Evolutionary conservation across 108 stramenopile species (phyloP), one percentile per base, ranked within the genome.

Genomic region (Nitzschia sp.): DNA sequence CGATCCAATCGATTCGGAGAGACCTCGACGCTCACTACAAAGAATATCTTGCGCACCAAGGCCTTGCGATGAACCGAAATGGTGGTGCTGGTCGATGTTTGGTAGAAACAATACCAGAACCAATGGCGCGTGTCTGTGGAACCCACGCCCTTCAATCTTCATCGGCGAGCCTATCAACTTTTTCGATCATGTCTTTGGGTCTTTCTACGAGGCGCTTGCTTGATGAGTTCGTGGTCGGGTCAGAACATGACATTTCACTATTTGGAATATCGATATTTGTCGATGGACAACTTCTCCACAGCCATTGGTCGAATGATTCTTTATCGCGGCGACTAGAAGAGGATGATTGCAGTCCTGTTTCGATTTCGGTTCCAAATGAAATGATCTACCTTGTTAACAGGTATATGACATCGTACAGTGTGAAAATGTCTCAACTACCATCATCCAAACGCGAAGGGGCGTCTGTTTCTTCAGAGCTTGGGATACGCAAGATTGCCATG

Each of bases 1-100:
- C 90, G 2, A 85, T 88, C 16, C 60, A 76, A 29, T 63, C 73
- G 0, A 76, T 92, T 41, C 76, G 86, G 48, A 46, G 62, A 23
- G 85, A 87, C 71, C 52, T 92, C 35, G 34, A 57, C 26, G 17
- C 46, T 11, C 85, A 83, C 47, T 92, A 85, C 52, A 84, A 88
- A 61, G 74, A 79, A 33, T 80, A 75, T 54, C 34, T 89, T 17
- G 56, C 27, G 11, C 44, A 75, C 8, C 68, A 75, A 45, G 65
- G 78, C 25, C 63, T 67, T 9, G 65, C 78, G 27, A 80, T 65
- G 31, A 31, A 54, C 5, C 73, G 75, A 21, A 63, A 72, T 28
- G 85, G 84, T 23, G 83, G 83, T 28, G 80, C 76, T 0, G 80
- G 79, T 9, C 71, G 86, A 53, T 69, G 86, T 56, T 47, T 85